These are phyloP conservation scores for Marasmius oreades DNA, from an alignment of 1,284 basidiomycete species.

Conservation along the genomic window DNA sequence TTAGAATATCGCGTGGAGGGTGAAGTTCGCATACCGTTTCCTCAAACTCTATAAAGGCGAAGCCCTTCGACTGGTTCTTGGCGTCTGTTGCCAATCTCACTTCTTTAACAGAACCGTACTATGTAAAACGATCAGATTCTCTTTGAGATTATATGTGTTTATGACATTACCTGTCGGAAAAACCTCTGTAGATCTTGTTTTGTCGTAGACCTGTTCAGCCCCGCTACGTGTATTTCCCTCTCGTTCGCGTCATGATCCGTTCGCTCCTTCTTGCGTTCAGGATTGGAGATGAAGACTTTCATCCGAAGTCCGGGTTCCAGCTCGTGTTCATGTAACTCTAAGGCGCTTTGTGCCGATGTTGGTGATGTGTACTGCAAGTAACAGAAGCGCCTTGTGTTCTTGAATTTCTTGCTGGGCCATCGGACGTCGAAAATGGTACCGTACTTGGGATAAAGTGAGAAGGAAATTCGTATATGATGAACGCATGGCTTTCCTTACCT, in stretches of 20 bases:
- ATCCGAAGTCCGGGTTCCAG: conserved; percentile 65
- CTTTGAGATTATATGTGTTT: not conserved
- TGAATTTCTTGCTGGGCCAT: conserved; percentile 98
- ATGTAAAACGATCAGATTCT: conserved; percentile 14
- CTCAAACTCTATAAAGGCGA: conserved; percentile 92
- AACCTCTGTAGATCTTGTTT: conserved; percentile 73
- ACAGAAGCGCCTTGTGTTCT: conserved; percentile 86
- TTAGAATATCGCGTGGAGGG: too few species aligned
- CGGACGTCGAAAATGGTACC: conserved; percentile 91
- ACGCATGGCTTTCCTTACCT: conserved; percentile 40
- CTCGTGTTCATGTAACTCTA: conserved; percentile 76
- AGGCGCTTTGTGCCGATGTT: conserved; percentile 69
- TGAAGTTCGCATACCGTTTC: conserved; percentile 53
- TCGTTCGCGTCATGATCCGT: conserved; percentile 83
- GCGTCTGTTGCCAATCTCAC: conserved; percentile 77
- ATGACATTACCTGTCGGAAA: conserved; percentile 61
- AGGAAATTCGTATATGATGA: conserved; percentile 7
- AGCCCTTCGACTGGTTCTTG: conserved; percentile 75
- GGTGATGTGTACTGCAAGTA: conserved; percentile 91
- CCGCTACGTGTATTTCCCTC: conserved; percentile 83
- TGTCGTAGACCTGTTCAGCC: conserved; percentile 72
- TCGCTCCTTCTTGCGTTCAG: conserved; percentile 82
- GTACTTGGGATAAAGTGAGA: conserved; percentile 50
- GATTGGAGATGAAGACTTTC: conserved; percentile 88
- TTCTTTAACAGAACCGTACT: conserved; percentile 83